Conservation (phyloP, 306 rosid species). For the Leucaena leucocephala region DNA sequence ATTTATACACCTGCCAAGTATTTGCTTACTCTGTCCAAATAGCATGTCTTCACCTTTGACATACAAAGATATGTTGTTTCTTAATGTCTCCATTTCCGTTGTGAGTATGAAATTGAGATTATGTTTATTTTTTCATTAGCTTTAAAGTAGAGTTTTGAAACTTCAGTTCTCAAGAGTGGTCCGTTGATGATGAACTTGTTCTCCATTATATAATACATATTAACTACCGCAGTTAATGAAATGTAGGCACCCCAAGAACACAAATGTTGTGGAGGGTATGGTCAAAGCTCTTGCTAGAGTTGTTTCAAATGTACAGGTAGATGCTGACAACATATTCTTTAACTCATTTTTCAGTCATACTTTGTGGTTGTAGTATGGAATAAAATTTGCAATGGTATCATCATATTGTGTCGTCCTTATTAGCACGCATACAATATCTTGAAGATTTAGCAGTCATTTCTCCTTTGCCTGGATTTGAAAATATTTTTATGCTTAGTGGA, state of each 20-base stretch:
- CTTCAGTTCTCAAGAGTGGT: not conserved
- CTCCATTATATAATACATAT: not conserved
- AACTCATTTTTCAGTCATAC: slow-evolving; percentile 18
- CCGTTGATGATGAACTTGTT: not conserved
- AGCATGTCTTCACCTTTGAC: slow-evolving; percentile 1
- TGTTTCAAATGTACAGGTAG: slow-evolving; percentile 87
- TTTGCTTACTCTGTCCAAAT: not conserved
- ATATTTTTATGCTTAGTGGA: slow-evolving; percentile 27
- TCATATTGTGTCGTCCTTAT: not conserved
- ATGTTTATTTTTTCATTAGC: not conserved
- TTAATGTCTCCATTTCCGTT: slow-evolving; percentile 9
- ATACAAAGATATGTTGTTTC: slow-evolving; percentile 15
- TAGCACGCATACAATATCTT: slow-evolving; percentile 20
- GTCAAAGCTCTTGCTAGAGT: slow-evolving; percentile 96
- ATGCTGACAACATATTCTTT: slow-evolving; percentile 30
- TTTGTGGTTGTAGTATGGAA: slow-evolving; percentile 11
- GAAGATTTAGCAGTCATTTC: not conserved
- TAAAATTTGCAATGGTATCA: slow-evolving; percentile 25
- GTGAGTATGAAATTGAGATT: slow-evolving; percentile 1
- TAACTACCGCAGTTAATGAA: slow-evolving; percentile 27
- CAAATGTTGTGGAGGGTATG: slow-evolving; percentile 95
- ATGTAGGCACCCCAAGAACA: slow-evolving; percentile 87
- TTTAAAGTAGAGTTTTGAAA: not conserved
- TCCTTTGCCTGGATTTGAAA: slow-evolving; percentile 24
- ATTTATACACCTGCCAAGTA: slow-evolving; percentile 11